phyloP scores from a whole-genome alignment of 805 yeast species.

The Teunomyces kruisii region DNA sequence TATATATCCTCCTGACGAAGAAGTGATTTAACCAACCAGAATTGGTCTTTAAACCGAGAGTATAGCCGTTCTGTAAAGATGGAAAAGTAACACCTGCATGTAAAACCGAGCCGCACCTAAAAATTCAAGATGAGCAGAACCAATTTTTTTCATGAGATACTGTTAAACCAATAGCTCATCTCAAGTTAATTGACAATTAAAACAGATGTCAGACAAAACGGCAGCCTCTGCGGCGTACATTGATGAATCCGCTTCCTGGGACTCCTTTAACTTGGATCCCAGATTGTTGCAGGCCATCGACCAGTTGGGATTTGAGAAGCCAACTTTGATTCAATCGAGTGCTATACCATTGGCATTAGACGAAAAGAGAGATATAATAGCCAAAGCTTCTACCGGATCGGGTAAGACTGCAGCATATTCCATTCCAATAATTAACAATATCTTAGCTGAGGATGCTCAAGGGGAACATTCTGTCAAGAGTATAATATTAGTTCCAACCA shows the following conservation, averaged over 20 bases:
- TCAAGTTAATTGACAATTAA: not conserved
- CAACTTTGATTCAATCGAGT: constrained; percentile 86
- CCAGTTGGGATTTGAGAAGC: constrained; percentile 75
- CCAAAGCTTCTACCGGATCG: constrained; percentile 92
- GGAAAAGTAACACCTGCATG: not conserved
- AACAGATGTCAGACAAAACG: constrained; percentile 13
- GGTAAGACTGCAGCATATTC: constrained; percentile 93
- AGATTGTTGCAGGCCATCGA: constrained; percentile 82
- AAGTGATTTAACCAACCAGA: too few species aligned
- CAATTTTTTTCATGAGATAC: constrained; percentile 1
- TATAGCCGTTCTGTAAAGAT: too few species aligned
- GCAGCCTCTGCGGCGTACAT: constrained; percentile 70
- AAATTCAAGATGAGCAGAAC: constrained; percentile 1
- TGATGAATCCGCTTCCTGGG: constrained; percentile 71
- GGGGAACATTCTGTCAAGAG: constrained; percentile 45
- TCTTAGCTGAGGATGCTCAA: constrained; percentile 46
- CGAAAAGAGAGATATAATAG: constrained; percentile 88
- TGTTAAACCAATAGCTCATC: not conserved
- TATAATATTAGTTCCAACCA: constrained; percentile 86
- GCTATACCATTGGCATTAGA: constrained; percentile 91
- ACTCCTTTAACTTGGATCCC: constrained; percentile 76
- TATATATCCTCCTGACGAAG: too few species aligned
- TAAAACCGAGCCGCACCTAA: not conserved
- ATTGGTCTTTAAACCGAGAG: too few species aligned
- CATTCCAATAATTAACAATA: constrained; percentile 80